These are phyloP conservation scores for Maudiozyma humilis DNA, from an alignment of 1,139 yeast species.

Conservation along the genomic window DNA sequence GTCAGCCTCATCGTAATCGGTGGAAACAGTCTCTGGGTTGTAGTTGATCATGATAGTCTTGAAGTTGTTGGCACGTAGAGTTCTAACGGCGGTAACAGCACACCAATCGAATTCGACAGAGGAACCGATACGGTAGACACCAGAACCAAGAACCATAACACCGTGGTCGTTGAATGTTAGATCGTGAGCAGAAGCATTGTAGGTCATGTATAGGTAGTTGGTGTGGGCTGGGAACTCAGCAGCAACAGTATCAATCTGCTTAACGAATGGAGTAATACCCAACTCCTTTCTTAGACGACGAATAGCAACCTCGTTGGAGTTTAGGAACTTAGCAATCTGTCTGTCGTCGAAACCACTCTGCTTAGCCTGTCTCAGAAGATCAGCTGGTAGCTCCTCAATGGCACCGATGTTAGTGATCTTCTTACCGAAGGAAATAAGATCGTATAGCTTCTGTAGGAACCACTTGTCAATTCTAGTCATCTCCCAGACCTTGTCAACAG, in stretches of 20 bases:
- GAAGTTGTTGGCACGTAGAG: constrained; percentile 76
- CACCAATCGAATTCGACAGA: constrained; percentile 96
- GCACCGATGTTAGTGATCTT: constrained; percentile 51
- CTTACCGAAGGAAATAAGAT: constrained; percentile 62
- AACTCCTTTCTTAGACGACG: constrained; percentile 84
- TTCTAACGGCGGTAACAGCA: constrained; percentile 91
- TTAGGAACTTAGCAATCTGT: constrained; percentile 85
- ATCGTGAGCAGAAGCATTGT: constrained; percentile 88
- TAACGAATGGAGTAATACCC: constrained; percentile 86
- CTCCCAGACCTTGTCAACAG: constrained; percentile 87
- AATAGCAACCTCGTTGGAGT: constrained; percentile 87
- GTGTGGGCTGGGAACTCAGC: constrained; percentile 98
- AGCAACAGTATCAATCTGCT: constrained; percentile 97
- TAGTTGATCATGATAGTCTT: constrained; percentile 96
- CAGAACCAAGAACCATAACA: constrained; percentile 84
- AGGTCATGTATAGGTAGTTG: constrained; percentile 89
- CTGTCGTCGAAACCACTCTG: constrained; percentile 96
- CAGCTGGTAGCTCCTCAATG: constrained; percentile 53
- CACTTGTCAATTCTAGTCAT: constrained; percentile 93
- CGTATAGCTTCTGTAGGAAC: constrained; percentile 83
- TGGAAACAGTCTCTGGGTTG: constrained; percentile 96
- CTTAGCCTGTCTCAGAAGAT: constrained; percentile 74
- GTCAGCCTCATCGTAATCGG: constrained; percentile 98
- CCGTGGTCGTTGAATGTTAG: constrained; percentile 78
- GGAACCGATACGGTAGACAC: constrained; percentile 91